These are phyloP conservation scores for Linum trigynum DNA, from an alignment of 345 rosid genomes.

Conservation along the genomic window DNA sequence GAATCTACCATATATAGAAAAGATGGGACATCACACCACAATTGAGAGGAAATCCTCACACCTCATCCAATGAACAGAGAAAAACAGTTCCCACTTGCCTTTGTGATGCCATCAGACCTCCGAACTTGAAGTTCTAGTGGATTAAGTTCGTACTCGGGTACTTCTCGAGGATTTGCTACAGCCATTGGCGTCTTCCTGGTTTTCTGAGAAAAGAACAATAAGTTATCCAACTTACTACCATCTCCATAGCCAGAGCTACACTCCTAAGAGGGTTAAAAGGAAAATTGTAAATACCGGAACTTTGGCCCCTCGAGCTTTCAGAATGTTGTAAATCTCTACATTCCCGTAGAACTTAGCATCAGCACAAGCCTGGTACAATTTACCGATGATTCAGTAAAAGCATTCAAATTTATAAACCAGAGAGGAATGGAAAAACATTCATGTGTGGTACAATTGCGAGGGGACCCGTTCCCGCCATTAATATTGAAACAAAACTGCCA, in stretches of 20 bases:
- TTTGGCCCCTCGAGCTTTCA: constrained; percentile 91
- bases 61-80: not conserved
- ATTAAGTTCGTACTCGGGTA: constrained; percentile 93
- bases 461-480: no score
- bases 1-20: no score
- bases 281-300: constrained; percentile 41
- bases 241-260: not conserved
- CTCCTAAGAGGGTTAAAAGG: not conserved
- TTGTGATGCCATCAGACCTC: constrained; percentile 69
- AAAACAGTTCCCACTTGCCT: constrained; percentile 25
- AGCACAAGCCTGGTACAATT: constrained; percentile 58
- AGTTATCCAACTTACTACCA: not conserved
- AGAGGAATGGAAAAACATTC: no score
- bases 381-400: no score
- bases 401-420: no score
- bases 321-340: constrained; percentile 57
- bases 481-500: no score
- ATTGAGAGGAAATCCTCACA: no score
- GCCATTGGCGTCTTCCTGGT: constrained; percentile 92
- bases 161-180: constrained; percentile 77
- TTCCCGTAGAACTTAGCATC: constrained; percentile 92
- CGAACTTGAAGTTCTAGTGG: constrained; percentile 89
- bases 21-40: no score
- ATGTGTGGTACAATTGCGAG: no score
- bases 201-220: constrained; percentile 42